Evolutionary conservation across 345 rosid species (phyloP), one percentile per base, ranked within the genome.

Genomic region (Triadica sebifera): DNA sequence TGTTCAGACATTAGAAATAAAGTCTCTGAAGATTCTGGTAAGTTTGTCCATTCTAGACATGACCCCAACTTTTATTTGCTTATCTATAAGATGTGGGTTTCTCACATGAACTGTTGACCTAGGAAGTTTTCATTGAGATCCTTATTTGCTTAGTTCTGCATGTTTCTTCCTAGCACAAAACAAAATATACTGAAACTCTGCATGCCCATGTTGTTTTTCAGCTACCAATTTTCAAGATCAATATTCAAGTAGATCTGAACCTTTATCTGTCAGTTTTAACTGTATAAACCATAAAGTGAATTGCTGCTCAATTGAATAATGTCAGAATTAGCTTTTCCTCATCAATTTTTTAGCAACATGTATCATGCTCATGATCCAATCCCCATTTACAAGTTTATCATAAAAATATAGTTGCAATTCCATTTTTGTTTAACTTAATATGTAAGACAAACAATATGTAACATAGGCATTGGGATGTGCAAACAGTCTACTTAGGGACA

Each of bases 1-100:
- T 70, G 84, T 84, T 73, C 92, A 91, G 76, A 77, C 78, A 81
- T 84, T n/a, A 37, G 87, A 92, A 80, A 89, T 94, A 75, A 91
- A 87, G 81, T 84, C 85, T 69, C 86, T 94, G 65, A 81, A 87
- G 79, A 58, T 76, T 75, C 74, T 78, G 81, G 98, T 92, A 80
- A 81, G 93, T 79, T 69, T 64, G 56, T 63, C 64, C 46, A 6
- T 64, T 78, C 49, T 63, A 51, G 41, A 57, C 12, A 49, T 59
- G 46, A 49, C 22, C 16, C 41, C 4, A 56, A 22, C 79, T 19
- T 19, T 0, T 60, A 6, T 5, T 47, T 24, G 16, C 25, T 59
- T 49, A 49, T 43, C 8, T 20, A 16, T 20, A n/a, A 22, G 53
- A 16, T 51, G 20, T 75, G 5, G 43, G 22, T 57, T 11, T 57